Conservation (phyloP, 352 stramenopile species). For the Phytophthora quininea region DNA sequence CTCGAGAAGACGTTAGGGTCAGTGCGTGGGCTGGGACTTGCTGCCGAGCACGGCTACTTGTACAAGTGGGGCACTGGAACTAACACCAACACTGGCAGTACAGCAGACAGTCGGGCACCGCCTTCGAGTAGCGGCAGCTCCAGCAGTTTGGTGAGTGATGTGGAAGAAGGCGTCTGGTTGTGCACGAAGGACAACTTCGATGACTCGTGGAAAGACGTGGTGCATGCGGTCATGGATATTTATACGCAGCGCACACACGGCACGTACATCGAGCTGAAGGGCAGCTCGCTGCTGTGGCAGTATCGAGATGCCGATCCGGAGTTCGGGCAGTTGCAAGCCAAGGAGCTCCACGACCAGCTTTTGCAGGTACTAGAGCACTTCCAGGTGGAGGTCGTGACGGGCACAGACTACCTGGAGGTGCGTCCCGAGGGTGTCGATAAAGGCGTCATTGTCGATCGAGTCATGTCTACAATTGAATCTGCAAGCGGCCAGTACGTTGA, state of each 20-base stretch:
- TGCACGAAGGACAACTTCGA: constrained; percentile 92
- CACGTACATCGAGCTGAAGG: constrained; percentile 99
- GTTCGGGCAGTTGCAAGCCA: constrained; percentile 98
- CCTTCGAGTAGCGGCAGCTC: constrained; percentile 24
- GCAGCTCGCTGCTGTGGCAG: constrained; percentile 98
- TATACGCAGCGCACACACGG: constrained; percentile 98
- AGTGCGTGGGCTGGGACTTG: constrained; percentile 95
- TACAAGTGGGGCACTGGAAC: constrained; percentile 92
- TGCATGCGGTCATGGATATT: constrained; percentile 98
- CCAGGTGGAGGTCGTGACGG: constrained; percentile 93
- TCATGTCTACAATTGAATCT: constrained; percentile 93
- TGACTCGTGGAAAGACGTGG: constrained; percentile 97
- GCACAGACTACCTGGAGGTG: constrained; percentile 93
- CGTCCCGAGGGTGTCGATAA: constrained; percentile 98
- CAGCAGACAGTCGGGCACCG: constrained; percentile 26
- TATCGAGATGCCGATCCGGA: constrained; percentile 99
- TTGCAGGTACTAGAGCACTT: constrained; percentile 95
- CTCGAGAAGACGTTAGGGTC: constrained; percentile 94
- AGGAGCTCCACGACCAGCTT: constrained; percentile 98
- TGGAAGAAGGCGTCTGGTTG: constrained; percentile 73
- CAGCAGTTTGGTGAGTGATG: constrained; percentile 33
- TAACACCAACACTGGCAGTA: constrained; percentile 40
- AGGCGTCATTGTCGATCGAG: constrained; percentile 95
- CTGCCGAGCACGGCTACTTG: constrained; percentile 98
- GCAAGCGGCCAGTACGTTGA: constrained; percentile 87